These are phyloP conservation scores for Suillus hirtellus DNA, from an alignment of 768 basidiomycete species.

Conservation along the genomic window DNA sequence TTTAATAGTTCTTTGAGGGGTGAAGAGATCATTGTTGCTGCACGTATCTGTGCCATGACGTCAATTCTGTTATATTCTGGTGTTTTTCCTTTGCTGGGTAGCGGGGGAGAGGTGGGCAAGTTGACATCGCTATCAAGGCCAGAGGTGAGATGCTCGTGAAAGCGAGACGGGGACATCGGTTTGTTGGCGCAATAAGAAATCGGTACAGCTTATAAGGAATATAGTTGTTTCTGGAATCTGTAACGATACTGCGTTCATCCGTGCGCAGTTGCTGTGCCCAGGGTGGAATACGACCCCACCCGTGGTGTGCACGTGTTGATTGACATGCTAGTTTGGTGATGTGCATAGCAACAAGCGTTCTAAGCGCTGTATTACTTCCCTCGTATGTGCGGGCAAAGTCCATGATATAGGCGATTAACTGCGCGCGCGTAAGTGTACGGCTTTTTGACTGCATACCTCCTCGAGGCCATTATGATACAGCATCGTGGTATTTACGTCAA, in stretches of 20 bases:
- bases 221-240: conserved; percentile 2
- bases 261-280: conserved; percentile 10
- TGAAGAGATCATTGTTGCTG: conserved; percentile 46
- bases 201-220: conserved; percentile 12
- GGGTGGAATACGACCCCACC: conserved; percentile 11
- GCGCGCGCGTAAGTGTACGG: not conserved
- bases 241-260: conserved; percentile 10
- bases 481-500: not conserved
- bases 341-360: not conserved
- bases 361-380: not conserved
- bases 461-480: not conserved
- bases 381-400: not conserved
- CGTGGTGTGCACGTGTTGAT: conserved; percentile 24
- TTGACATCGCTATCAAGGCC: conserved; percentile 17
- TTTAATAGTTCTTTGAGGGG: conserved; percentile 45
- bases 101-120: conserved; percentile 13
- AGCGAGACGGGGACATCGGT: conserved; percentile 31
- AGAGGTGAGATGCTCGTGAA: conserved; percentile 32
- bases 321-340: conserved; percentile 9
- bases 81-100: conserved; percentile 5
- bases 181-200: conserved; percentile 9
- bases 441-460: conserved; percentile 4
- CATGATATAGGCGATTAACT: not conserved
- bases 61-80: conserved; percentile 25
- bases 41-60: conserved; percentile 41